Evolutionary conservation across 371 early-diverging fungal species (phyloP).

Genomic region (Encephalitozoon hellem): DNA sequence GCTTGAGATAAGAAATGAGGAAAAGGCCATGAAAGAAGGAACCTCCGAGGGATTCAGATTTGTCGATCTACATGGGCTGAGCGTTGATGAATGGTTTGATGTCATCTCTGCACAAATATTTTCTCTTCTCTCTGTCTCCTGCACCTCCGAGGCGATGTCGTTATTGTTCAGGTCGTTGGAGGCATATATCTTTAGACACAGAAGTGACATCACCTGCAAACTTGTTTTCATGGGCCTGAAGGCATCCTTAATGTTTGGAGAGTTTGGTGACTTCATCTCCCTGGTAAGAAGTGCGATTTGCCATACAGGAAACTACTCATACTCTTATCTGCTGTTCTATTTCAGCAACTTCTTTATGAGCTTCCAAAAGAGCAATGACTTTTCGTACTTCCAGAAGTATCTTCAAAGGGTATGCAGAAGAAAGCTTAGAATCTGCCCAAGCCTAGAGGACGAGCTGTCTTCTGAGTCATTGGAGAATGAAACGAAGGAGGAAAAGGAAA

Average conservation of each 20-base stretch:
- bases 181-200: constrained; percentile 38
- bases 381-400: constrained; percentile 46
- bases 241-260: constrained; percentile 22
- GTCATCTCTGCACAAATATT: constrained; percentile 15
- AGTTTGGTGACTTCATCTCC: constrained; percentile 30
- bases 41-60: neutral
- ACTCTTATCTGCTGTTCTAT: constrained; percentile 50
- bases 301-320: constrained; percentile 5
- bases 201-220: constrained; percentile 10
- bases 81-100: constrained; percentile 46
- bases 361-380: constrained; percentile 32
- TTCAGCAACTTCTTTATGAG: constrained; percentile 37
- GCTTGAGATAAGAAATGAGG: neutral
- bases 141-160: constrained; percentile 21
- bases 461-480: neutral
- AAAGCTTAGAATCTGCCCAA: neutral
- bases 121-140: neutral
- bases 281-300: constrained; percentile 25
- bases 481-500: neutral
- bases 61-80: constrained; percentile 41
- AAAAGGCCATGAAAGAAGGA: neutral
- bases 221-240: constrained; percentile 46
- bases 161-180: constrained; percentile 41
- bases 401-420: constrained; percentile 37
- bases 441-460: neutral